Percentiles rank a stretch among this genome's conserved stretches.
phyloP scores from a whole-genome alignment of 768 basidiomycete genomes.

The Amanita rubescens region DNA sequence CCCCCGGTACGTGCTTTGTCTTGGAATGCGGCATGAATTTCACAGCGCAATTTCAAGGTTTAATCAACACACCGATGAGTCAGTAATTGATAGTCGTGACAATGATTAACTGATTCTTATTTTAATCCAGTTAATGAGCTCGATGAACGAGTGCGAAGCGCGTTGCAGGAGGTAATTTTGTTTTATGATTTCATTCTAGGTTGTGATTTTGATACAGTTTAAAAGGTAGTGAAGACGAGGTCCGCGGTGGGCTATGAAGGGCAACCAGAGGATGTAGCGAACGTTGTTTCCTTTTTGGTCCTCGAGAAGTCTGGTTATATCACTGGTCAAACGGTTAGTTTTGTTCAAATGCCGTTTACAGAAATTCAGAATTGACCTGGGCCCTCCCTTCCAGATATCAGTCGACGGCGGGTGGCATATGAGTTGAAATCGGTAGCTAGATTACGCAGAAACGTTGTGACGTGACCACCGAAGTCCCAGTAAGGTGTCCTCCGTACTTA shows the following conservation, averaged over 20 bases:
- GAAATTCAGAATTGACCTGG: neutral
- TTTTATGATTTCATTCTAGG: too few relatives aligned
- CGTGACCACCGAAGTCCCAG: too few relatives aligned
- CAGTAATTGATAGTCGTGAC: neutral
- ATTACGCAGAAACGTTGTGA: too few relatives aligned
- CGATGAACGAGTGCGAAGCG: too few relatives aligned
- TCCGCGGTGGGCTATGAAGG: neutral
- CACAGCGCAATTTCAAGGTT: too few relatives aligned
- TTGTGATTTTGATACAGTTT: too few relatives aligned
- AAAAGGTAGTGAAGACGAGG: neutral
- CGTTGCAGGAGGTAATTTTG: neutral
- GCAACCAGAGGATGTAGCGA: too few relatives aligned
- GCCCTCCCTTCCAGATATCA: neutral
- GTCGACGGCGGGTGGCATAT: neutral
- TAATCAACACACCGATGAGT: neutral
- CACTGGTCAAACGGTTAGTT: neutral
- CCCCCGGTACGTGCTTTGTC: conserved; percentile 19
- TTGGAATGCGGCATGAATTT: too few relatives aligned
- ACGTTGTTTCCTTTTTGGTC: too few relatives aligned
- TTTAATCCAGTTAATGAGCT: neutral
- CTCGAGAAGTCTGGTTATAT: conserved; percentile 21
- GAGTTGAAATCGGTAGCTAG: too few relatives aligned
- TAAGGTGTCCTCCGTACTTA: too few relatives aligned
- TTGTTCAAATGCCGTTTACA: neutral
- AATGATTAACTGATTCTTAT: too few relatives aligned